Evolutionary conservation across 257 asterid genomes (phyloP), one percentile per base, ranked within the genome.

Genomic region (Ophiorrhiza pumila): DNA sequence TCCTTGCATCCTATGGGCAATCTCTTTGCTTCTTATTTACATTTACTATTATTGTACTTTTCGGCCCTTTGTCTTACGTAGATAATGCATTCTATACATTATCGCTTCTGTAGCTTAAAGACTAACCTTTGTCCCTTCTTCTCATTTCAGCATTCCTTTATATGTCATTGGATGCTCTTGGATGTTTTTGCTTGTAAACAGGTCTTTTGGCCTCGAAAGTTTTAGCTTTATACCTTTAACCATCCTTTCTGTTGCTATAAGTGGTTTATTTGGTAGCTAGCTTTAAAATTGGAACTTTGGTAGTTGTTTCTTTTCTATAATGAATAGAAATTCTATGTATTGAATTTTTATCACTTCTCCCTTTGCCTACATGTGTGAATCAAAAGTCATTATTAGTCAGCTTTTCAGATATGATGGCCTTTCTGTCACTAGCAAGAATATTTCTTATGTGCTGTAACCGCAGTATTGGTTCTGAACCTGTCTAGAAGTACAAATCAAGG

Each of bases 381-480:
- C 55, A 39, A 31, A 42, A 64, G 77, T 47, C 41, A 50, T 41
- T 35, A 23, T 64, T 14, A 35, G 7, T 29, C 5, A 41, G 34
- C 39, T 41, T 65, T 53, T 20, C 39, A 32, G 29, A 22, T 74
- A 14, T 65, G 60, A 45, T 23, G n/a, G 39, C 52, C 14, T 47
- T 65, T 32, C 66, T 65, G 72, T 42, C 73, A 32, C 52, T 9
- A 25, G 15, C 41, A 31, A 52, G 47, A 17, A n/a, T 55, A 39
- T 53, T 69, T 53, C 65, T 18, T 32, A 23, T 53, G 35, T 14
- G 74, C 53, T 17, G 61, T 52, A 41, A 50, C 77, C 57, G 64
- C 37, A 25, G 3, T 65, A 53, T 29, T 73, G 65, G 14, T 35
- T 60, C 53, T 53, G 52, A 13, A 32, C 22, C 29, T 60, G 47